Base-by-base conservation (phyloP, 805 yeast species). In the Metschnikowia cubensis region DNA sequence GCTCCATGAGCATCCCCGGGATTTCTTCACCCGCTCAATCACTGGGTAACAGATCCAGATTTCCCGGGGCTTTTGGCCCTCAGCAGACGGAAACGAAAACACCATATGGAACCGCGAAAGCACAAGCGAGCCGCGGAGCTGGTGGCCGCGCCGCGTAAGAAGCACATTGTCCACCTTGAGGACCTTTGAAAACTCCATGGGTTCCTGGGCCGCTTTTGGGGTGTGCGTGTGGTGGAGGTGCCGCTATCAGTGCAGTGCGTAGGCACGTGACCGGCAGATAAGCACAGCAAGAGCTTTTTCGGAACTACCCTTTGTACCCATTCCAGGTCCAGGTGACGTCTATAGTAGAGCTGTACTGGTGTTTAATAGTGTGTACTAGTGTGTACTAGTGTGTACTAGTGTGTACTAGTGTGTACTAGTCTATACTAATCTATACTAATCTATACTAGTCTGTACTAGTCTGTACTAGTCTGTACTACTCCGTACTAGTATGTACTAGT, bases 21-120 rank as follows among this genome's bases (percentile, higher is more conserved):
- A 70, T 64, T 81, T 76, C 57, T 78, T 79, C 1, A 85, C 81
- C 42, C 74, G 74, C 43, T 81, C 84, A 32, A 91, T 83, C 54
- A 90, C 80, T 1, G 97, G 97, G 66, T 89, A 92, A 51, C 96
- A 86, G 31, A 89, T 77, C 99, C 98, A 94, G 31, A 89, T 80
- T 65, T 94, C 98, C 50, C 82, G 72, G 7, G 73, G 61, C 56
- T 51, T 50, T 51, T 45, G 48, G 36, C 40, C 14, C 17, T 40
- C 39, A 20, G 43, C 52, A 15, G 43, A 50, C 3, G 36, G 32
- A 50, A 70, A 73, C 33, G 69, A 65, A 55, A 73, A 73, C 7
- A 73, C 75, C 50, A 73, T 62, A 55, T 73, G 78, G 51, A 57
- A 62, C 2, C 66, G 61, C 3, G 74, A 66, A 34, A 73, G 59